Conservation (phyloP, 179 eudicot species). For the Patellifolia procumbens region DNA sequence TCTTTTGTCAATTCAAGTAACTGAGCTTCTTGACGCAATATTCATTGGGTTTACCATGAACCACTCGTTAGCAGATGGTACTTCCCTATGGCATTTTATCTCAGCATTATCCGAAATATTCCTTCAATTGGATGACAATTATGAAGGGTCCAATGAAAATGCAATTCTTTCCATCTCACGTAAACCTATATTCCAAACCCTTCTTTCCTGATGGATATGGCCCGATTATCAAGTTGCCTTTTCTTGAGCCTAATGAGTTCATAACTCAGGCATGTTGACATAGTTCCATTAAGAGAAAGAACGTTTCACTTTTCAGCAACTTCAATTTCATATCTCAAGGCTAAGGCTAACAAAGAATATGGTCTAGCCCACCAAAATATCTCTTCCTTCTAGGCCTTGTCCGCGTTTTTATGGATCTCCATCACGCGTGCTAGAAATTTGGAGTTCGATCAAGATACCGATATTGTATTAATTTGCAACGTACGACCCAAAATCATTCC, state of each 20-base stretch:
- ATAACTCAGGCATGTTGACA: background rate
- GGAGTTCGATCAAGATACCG: background rate
- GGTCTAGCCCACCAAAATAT: no score
- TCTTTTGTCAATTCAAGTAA: constrained; percentile 33
- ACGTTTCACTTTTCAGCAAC: constrained; percentile 24
- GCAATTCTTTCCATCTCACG: background rate
- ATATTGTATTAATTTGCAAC: background rate
- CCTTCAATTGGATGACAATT: background rate
- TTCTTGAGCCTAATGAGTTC: background rate
- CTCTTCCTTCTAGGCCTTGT: no score
- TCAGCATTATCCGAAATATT: constrained; percentile 21
- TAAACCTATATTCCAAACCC: constrained; percentile 1
- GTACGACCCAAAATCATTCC: constrained; percentile 10
- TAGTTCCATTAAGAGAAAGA: constrained; percentile 16
- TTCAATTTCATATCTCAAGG: constrained; percentile 15
- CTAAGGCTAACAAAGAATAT: constrained; percentile 38
- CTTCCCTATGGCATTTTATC: constrained; percentile 24
- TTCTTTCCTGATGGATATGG: constrained; percentile 9
- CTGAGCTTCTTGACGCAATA: constrained; percentile 25
- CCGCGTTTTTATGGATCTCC: no score
- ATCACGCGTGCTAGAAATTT: no score
- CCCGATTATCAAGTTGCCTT: constrained; percentile 18
- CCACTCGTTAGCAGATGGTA: constrained; percentile 27
- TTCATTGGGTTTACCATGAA: constrained; percentile 36
- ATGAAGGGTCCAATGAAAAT: background rate